phyloP scores from a whole-genome alignment of 2,329 filamentous ascomycete species.

The Trichophyton verrucosum region DNA sequence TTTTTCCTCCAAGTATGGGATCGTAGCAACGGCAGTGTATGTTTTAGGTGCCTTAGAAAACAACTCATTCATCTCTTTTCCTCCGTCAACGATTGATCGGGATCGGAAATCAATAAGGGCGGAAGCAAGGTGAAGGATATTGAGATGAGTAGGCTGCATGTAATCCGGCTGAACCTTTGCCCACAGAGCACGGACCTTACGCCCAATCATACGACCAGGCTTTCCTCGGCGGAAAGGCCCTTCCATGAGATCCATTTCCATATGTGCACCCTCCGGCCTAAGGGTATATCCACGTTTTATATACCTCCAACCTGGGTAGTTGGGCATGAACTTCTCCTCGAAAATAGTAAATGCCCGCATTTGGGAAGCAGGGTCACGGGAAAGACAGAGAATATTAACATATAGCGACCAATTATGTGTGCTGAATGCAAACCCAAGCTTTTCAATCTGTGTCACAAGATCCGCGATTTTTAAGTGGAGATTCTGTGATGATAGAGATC shows the following conservation, averaged over 20 bases:
- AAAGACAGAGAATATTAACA: conserved; percentile 53
- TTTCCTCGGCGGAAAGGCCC: conserved; percentile 13
- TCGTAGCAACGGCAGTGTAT: conserved; percentile 24
- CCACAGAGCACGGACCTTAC: conserved; percentile 24
- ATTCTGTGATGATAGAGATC: conserved; percentile 41
- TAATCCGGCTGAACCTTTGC: conserved; percentile 27
- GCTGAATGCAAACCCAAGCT: conserved; percentile 60
- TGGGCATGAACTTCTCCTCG: conserved; percentile 64
- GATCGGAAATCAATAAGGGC: conserved; percentile 27
- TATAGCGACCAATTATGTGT: conserved; percentile 70
- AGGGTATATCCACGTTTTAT: conserved; percentile 24
- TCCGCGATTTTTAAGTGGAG: conserved; percentile 40
- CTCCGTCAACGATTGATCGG: conserved; percentile 25
- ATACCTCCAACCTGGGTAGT: conserved; percentile 60
- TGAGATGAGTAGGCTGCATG: conserved; percentile 33
- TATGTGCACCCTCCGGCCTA: conserved; percentile 20
- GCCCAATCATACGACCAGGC: conserved; percentile 21
- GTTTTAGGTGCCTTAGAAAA: conserved; percentile 25
- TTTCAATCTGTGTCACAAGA: conserved; percentile 45
- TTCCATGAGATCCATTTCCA: conserved; percentile 24
- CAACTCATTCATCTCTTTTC: conserved; percentile 20
- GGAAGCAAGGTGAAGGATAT: conserved; percentile 33
- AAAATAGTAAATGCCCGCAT: conserved; percentile 55
- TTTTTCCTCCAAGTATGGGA: conserved; percentile 31
- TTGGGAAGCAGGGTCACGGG: conserved; percentile 44